Conservation (phyloP, 306 rosid species). For the Mimosa pudica region DNA sequence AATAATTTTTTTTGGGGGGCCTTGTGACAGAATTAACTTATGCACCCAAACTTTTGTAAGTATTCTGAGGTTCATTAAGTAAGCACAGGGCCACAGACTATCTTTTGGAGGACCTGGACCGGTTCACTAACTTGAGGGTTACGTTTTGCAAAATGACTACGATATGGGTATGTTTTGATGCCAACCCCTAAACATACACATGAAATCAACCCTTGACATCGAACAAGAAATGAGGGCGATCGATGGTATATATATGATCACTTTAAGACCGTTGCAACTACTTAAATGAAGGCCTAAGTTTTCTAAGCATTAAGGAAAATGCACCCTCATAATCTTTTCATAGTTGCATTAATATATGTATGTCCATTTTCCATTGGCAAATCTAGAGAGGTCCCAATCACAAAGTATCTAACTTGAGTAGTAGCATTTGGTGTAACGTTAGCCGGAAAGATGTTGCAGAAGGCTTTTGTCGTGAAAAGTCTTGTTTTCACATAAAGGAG, state of each 20-base stretch:
- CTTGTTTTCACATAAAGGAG: conserved; percentile 31
- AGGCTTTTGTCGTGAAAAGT: conserved; percentile 26
- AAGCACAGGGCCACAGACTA: background rate
- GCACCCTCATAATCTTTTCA: conserved; percentile 4
- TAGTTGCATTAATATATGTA: conserved; percentile 33
- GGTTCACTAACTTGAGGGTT: conserved; percentile 1
- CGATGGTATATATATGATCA: background rate
- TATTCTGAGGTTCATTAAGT: background rate
- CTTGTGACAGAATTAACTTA: background rate
- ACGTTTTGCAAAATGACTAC: background rate
- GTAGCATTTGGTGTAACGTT: conserved; percentile 30
- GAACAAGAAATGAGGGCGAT: background rate
- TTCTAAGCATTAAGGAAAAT: background rate
- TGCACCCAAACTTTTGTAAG: background rate
- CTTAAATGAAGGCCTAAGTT: conserved; percentile 7
- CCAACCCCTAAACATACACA: background rate
- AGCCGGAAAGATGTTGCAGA: background rate
- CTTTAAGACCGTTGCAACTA: conserved; percentile 6
- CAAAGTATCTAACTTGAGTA: conserved; percentile 26
- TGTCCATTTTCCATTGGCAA: conserved; percentile 28
- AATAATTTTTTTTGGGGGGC: background rate
- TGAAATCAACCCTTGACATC: background rate
- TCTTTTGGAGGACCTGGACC: background rate
- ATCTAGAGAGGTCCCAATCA: conserved; percentile 24
- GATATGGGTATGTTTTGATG: background rate